These are phyloP conservation scores for Curvularia sp. DNA, from an alignment of 2,329 filamentous ascomycete genomes.

Conservation along the genomic window DNA sequence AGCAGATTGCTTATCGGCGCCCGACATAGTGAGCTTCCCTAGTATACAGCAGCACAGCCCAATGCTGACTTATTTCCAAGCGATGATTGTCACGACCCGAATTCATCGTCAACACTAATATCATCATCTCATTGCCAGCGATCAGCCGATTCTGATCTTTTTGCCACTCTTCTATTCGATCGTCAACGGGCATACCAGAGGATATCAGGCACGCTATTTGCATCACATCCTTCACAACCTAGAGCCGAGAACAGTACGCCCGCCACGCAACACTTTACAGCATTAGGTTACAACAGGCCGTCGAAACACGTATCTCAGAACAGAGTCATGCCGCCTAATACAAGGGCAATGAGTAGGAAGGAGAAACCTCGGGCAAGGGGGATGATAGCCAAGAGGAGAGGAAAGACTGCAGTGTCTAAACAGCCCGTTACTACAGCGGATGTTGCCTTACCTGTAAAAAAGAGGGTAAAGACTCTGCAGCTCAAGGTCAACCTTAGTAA, in stretches of 20 bases:
- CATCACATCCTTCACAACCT: neutral
- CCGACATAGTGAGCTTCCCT: neutral
- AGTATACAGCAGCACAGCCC: neutral
- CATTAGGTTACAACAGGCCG: too few relatives aligned
- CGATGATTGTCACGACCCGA: neutral
- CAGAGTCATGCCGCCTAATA: slow-evolving; percentile 1
- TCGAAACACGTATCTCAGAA: neutral
- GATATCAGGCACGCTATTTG: neutral
- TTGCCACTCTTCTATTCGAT: slow-evolving; percentile 19
- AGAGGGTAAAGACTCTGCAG: neutral
- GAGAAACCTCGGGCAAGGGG: neutral
- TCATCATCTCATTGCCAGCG: neutral
- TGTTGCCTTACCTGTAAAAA: too few relatives aligned
- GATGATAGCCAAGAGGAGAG: neutral
- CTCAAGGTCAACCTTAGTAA: neutral
- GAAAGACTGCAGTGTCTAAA: neutral
- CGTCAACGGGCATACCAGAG: slow-evolving; percentile 14
- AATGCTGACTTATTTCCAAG: neutral
- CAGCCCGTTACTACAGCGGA: neutral
- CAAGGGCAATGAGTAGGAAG: neutral
- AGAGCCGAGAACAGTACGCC: neutral
- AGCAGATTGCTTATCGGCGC: neutral
- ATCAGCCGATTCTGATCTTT: slow-evolving; percentile 7
- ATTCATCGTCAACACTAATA: neutral
- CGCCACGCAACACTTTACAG: too few relatives aligned